Base-by-base conservation (phyloP, 139 green algal species). In the Raphidocelis subcapitata region DNA sequence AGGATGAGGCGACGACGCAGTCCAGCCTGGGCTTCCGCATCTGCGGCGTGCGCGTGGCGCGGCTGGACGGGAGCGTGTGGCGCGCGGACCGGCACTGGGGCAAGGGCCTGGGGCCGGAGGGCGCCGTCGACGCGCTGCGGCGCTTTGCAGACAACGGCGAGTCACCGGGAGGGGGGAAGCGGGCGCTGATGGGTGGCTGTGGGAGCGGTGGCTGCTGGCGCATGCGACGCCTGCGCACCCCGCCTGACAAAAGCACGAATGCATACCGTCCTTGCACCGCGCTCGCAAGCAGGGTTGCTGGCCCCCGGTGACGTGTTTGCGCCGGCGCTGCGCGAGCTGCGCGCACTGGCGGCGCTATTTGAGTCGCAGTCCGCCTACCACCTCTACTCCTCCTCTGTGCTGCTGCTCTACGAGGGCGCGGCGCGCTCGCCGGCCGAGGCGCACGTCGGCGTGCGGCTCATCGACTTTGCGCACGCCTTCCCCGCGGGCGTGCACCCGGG, bases 401-500 rank as follows among this genome's bases (percentile, higher is more conserved):
- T 96, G 33, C 49, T 96, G n/a, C 72, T 93, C 41, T 96, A 95
- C 64, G 91, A 96, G 69, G 91, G 90, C 24, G 62, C 71, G 23
- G 91, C 90, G n/a, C 51, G 44, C 8, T 51, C 47, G 24, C 55
- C 77, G 10, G 78, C 78, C 24, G 76, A 84, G 3, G 82, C 82
- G 2, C 70, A 67, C 2, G 67, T 87, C 52, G 14, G 35, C 0
- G 56, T 91, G n/a, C 75, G 74, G 26, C 64, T 92, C n/a, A 89
- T 97, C 3, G 92, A 97, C 80, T 97, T 97, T 85, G 92, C 92
- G 15, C 92, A 97, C 80, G 91, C 84, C 18, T 97, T 93, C 55
- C 75, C 77, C 2, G 62, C 76, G 41, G 41, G 41, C 41, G 12
- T 49, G 41, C 41, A 49, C 41, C 8, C 55, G 14, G n/a, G 15